Evolutionary conservation across 2,329 filamentous ascomycete genomes (phyloP).

Genomic region (Aureobasidium namibiae): DNA sequence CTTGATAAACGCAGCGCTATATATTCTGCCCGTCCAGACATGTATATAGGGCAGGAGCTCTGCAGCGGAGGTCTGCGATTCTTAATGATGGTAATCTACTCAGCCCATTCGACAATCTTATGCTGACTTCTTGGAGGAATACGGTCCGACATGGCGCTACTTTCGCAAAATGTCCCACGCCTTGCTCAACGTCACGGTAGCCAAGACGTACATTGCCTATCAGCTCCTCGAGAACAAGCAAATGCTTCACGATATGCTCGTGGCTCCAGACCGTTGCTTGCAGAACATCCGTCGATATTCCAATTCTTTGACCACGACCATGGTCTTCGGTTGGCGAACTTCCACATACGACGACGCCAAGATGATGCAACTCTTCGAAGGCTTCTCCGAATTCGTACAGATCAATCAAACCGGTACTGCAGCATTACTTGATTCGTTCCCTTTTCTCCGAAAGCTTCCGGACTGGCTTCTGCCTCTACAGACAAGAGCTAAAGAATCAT

Average conservation of each 20-base stretch:
- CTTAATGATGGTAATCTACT: constrained; percentile 30
- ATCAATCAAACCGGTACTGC: constrained; percentile 12
- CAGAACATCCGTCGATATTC: constrained; percentile 27
- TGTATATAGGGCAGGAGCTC: constrained; percentile 32
- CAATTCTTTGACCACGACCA: constrained; percentile 27
- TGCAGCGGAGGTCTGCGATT: constrained; percentile 42
- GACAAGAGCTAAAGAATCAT: constrained; percentile 23
- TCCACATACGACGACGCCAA: constrained; percentile 19
- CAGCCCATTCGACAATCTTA: neutral
- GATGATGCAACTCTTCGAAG: constrained; percentile 18
- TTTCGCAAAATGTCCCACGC: constrained; percentile 24
- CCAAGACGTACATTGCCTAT: constrained; percentile 21
- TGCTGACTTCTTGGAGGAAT: constrained; percentile 18
- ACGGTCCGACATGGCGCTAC: constrained; percentile 22
- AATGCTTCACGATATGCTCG: constrained; percentile 20
- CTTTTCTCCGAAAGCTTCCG: constrained; percentile 39
- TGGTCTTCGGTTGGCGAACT: constrained; percentile 29
- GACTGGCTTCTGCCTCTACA: constrained; percentile 24
- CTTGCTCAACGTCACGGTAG: constrained; percentile 20
- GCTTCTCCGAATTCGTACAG: constrained; percentile 4
- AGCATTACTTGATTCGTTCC: constrained; percentile 32
- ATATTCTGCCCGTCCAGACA: constrained; percentile 35
- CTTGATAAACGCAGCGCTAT: constrained; percentile 38
- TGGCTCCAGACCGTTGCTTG: constrained; percentile 25
- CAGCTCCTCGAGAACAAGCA: constrained; percentile 20